Base-by-base conservation (phyloP, 805 yeast genomes). In the Schizosaccharomyces osmophilus region DNA sequence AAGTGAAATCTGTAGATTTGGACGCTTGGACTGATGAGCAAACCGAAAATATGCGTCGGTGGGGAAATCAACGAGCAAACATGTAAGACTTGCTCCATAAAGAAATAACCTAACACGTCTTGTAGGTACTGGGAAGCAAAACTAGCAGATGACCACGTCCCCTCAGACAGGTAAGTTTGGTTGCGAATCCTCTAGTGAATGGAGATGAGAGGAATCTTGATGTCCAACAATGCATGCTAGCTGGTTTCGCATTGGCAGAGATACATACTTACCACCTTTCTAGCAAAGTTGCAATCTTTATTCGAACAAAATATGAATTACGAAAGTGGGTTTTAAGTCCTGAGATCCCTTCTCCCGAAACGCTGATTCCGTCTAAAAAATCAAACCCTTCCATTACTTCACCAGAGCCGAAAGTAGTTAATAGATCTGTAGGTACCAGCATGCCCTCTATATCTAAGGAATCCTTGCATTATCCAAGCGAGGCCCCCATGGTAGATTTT, bases 1-100 rank as follows among this genome's bases (percentile, higher is more conserved):
- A 55, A 66, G 97, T 93, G 60, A 87, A 93, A 69, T 84, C 95
- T 5, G 94, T 90, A 48, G 97, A 93, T 73, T 77, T 90, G 68
- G 97, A 90, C 70, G 84, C 94, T 0, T 90, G 98, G 98, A 85
- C 93, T 5, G 95, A 88, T 67, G 95, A 85, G 68, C 96, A 93
- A 70, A 80, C 87, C 39, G 82, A 78, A 63, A 80, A 80, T 64
- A 82, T 93, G 84, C 82, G 87, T 39, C 74, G 79, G 66, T 86
- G 95, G 94, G 95, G 95, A 1, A 90, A 90, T 69, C 77, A 73
- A 76, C 78, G 69, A 48, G 93, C 94, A 32, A 93, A 93, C 70
- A 64, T 71, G 67, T 68, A 62, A 29, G 69, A 59, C 5, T 36
- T 15, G 54, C 48, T 32, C 32, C 26, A 26, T 51, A 3, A 29